phyloP scores from a whole-genome alignment of 345 rosid species.

The Conringia planisiliqua region DNA sequence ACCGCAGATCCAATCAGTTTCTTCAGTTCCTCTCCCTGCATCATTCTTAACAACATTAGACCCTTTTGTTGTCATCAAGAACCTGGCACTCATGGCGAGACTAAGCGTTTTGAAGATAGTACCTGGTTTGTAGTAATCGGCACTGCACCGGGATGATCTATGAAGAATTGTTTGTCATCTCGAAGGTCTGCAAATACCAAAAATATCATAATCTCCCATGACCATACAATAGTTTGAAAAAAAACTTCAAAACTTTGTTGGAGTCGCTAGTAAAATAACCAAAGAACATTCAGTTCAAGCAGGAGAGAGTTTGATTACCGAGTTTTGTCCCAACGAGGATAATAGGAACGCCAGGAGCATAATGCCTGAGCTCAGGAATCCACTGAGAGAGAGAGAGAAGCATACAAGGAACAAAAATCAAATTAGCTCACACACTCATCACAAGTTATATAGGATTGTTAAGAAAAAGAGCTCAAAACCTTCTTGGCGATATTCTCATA shows the following conservation, averaged over 20 bases:
- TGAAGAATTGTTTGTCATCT: constrained; percentile 63
- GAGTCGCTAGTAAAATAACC: background rate
- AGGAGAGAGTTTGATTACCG: constrained; percentile 38
- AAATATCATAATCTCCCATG: background rate
- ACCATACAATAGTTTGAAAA: background rate
- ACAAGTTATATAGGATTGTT: background rate
- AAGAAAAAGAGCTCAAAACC: constrained; percentile 41
- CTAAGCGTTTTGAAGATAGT: background rate
- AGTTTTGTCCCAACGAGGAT: constrained; percentile 92
- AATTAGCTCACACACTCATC: background rate
- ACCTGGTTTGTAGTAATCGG: constrained; percentile 68
- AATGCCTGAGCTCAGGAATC: constrained; percentile 93
- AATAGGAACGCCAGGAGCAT: constrained; percentile 85
- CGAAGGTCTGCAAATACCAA: constrained; percentile 54
- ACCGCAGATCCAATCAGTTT: constrained; percentile 82
- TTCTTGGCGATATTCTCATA: constrained; percentile 93
- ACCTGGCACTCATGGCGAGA: background rate
- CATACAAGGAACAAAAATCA: constrained; percentile 2
- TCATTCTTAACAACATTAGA: background rate
- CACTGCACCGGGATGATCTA: constrained; percentile 71
- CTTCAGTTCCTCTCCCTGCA: constrained; percentile 92
- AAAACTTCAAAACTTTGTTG: background rate
- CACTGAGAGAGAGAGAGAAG: constrained; percentile 50
- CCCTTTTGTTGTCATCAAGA: background rate
- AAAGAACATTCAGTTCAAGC: background rate